Evolutionary conservation across 345 rosid species (phyloP).

Genomic region (Salix brachista): DNA sequence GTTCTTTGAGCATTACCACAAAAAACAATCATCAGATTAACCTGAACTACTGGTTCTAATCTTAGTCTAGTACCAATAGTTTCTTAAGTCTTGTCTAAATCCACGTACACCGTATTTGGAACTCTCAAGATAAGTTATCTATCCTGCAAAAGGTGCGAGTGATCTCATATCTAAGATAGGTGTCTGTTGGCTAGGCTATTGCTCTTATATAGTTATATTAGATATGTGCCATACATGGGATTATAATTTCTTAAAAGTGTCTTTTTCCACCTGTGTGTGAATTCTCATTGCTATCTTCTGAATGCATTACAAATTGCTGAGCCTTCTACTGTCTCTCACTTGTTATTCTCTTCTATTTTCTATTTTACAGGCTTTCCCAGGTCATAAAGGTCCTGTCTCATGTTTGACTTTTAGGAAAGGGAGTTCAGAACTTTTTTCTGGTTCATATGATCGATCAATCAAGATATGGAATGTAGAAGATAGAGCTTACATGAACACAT

Average conservation of each 20-base stretch:
- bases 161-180: not conserved
- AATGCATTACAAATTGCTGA: not conserved
- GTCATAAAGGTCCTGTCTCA: slow-evolving; percentile 83
- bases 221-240: not conserved
- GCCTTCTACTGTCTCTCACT: slow-evolving; percentile 3
- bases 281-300: not conserved
- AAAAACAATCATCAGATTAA: no score
- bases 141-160: no score
- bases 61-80: no score
- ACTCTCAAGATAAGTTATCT: no score
- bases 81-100: no score
- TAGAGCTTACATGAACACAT: slow-evolving; percentile 66
- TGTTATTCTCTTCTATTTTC: slow-evolving; percentile 14
- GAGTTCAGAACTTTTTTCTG: slow-evolving; percentile 85
- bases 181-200: not conserved
- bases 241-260: not conserved
- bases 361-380: slow-evolving; percentile 75
- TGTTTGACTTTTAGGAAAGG: slow-evolving; percentile 85
- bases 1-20: no score
- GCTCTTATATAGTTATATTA: not conserved
- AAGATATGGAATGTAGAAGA: slow-evolving; percentile 93
- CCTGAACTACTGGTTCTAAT: no score
- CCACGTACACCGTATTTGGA: no score
- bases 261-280: not conserved
- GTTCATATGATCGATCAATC: slow-evolving; percentile 91